Conservation (phyloP, 139 green algal genomes). For the Micractinium conductrix region DNA sequence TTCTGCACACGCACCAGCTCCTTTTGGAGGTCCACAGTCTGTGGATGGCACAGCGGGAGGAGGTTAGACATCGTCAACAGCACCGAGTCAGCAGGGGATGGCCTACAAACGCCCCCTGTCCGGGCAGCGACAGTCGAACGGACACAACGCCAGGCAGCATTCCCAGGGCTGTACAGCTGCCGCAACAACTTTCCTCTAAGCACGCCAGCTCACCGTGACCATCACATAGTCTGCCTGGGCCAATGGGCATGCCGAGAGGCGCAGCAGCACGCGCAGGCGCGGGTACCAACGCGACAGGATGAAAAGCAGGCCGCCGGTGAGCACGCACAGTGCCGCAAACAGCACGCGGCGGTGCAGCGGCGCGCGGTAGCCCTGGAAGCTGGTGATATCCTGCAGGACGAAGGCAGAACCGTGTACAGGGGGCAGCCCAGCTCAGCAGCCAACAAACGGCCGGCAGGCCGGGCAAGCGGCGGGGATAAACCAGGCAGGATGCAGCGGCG, state of each 20-base stretch:
- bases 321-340: constrained; percentile 17
- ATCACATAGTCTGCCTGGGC: constrained; percentile 35
- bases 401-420: background rate
- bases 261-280: constrained; percentile 5
- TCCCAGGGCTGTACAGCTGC: too few species aligned
- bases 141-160: background rate
- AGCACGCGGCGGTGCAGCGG: constrained; percentile 22
- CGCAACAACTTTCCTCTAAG: background rate
- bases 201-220: constrained; percentile 26
- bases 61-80: background rate
- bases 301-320: constrained; percentile 25
- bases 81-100: background rate
- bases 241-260: constrained; percentile 25
- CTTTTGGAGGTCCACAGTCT: constrained; percentile 29
- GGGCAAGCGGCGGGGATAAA: too few species aligned
- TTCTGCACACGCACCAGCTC: constrained; percentile 33
- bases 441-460: background rate
- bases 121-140: background rate
- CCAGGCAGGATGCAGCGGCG: too few species aligned
- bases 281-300: constrained; percentile 33
- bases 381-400: constrained; percentile 26
- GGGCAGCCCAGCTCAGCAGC: background rate
- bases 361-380: constrained; percentile 30
- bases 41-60: background rate
- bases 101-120: background rate